These are phyloP conservation scores for Candida loeiensis DNA, from an alignment of 805 yeast genomes.

Conservation along the genomic window DNA sequence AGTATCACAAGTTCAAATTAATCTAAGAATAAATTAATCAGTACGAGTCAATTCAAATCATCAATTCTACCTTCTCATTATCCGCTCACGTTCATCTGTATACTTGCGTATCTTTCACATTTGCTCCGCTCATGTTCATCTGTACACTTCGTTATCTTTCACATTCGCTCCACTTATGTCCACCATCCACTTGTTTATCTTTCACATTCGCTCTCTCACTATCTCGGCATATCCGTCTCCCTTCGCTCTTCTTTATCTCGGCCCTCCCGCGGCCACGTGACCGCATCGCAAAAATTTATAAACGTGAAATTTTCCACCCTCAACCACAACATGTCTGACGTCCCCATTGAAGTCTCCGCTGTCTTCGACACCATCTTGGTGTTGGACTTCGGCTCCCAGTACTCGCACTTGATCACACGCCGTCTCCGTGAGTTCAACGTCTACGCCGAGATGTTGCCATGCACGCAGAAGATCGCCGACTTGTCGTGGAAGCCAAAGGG, in stretches of 20 bases:
- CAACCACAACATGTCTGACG: slow-evolving; percentile 15
- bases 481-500: slow-evolving; percentile 95
- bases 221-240: no score
- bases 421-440: slow-evolving; percentile 97
- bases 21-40: no score
- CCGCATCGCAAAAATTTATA: slow-evolving; percentile 6
- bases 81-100: no score
- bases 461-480: slow-evolving; percentile 94
- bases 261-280: slow-evolving; percentile 5
- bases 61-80: no score
- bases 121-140: no score
- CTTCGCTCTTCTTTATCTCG: not conserved
- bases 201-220: not conserved
- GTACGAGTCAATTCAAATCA: no score
- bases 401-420: slow-evolving; percentile 94
- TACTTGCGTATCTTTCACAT: no score
- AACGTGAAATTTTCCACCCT: not conserved
- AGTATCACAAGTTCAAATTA: no score
- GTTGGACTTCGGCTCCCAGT: slow-evolving; percentile 97
- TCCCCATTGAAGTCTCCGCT: slow-evolving; percentile 65
- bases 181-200: no score
- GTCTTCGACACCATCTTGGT: slow-evolving; percentile 96
- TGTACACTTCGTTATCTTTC: no score
- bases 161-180: no score
- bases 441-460: slow-evolving; percentile 98